These are phyloP conservation scores for Agastache rugosa DNA, from an alignment of 257 asterid genomes.

Conservation along the genomic window DNA sequence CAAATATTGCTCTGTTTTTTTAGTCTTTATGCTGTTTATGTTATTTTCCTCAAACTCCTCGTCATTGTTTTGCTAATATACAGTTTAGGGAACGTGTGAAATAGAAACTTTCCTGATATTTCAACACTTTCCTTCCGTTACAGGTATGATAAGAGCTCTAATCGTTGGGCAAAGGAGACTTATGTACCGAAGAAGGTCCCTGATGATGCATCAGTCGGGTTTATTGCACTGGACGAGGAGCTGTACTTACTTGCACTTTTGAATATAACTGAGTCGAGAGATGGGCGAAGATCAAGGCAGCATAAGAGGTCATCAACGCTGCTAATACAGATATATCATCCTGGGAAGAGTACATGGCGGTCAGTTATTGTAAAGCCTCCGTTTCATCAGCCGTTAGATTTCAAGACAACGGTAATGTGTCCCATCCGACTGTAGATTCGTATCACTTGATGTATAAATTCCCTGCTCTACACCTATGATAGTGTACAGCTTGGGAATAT, in stretches of 20 bases:
- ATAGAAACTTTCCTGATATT: not conserved
- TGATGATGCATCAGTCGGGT: slow-evolving; percentile 70
- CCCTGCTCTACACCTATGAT: slow-evolving; percentile 5
- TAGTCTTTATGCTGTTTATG: not conserved
- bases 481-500: slow-evolving; percentile 22
- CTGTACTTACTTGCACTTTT: slow-evolving; percentile 62
- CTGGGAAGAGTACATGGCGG: slow-evolving; percentile 73
- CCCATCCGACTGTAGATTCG: slow-evolving; percentile 62
- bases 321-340: slow-evolving; percentile 75
- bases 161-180: slow-evolving; percentile 76
- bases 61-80: not conserved
- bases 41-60: not conserved
- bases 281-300: slow-evolving; percentile 52
- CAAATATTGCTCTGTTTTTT: not conserved
- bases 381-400: slow-evolving; percentile 61
- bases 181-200: slow-evolving; percentile 64
- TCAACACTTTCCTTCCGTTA: not conserved
- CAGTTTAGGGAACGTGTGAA: not conserved
- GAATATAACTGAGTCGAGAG: slow-evolving; percentile 42
- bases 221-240: slow-evolving; percentile 73
- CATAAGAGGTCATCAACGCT: slow-evolving; percentile 65
- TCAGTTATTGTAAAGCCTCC: slow-evolving; percentile 66
- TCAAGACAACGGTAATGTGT: slow-evolving; percentile 76
- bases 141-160: slow-evolving; percentile 67
- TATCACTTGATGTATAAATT: slow-evolving; percentile 30